Evolutionary conservation across 495 filamentous ascomycete genomes (phyloP).

Genomic region (Aspergillus sclerotiicarbonarius): DNA sequence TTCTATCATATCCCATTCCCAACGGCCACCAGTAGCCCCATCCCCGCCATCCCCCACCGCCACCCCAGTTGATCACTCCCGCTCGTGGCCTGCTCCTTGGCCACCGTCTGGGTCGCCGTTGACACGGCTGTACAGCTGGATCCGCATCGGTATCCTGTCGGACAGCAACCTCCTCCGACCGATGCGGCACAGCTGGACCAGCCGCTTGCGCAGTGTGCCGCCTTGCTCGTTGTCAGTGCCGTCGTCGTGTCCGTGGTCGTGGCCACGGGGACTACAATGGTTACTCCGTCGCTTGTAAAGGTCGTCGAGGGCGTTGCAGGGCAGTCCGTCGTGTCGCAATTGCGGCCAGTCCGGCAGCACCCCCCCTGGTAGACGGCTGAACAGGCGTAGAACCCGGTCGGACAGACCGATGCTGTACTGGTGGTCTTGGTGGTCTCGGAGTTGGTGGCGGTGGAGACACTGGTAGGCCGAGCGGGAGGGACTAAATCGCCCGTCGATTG

Average conservation of each 20-base stretch:
- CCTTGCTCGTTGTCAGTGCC: slow-evolving; percentile 12
- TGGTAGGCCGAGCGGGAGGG: slow-evolving; percentile 51
- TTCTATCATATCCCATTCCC: slow-evolving; percentile 12
- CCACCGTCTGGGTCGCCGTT: slow-evolving; percentile 47
- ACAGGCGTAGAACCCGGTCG: slow-evolving; percentile 75
- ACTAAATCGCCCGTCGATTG: slow-evolving; percentile 26
- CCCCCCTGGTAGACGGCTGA: slow-evolving; percentile 64
- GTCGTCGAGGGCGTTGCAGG: slow-evolving; percentile 59
- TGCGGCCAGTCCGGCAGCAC: slow-evolving; percentile 77
- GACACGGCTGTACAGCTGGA: slow-evolving; percentile 63
- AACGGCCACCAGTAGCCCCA: slow-evolving; percentile 1
- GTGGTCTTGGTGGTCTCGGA: slow-evolving; percentile 20
- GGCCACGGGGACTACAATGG: slow-evolving; percentile 61
- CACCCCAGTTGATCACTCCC: background rate
- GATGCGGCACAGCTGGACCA: slow-evolving; percentile 74
- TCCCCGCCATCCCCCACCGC: slow-evolving; percentile 8
- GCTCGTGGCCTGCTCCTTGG: slow-evolving; percentile 52
- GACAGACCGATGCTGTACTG: slow-evolving; percentile 53
- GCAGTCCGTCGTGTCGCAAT: slow-evolving; percentile 75
- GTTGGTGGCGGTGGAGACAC: slow-evolving; percentile 32
- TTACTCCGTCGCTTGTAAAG: slow-evolving; percentile 59
- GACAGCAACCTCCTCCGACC: slow-evolving; percentile 75
- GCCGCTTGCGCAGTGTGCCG: slow-evolving; percentile 63
- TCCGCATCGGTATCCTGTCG: slow-evolving; percentile 70
- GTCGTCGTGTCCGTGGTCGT: slow-evolving; percentile 29